Base-by-base conservation (phyloP, 306 rosid genomes). In the Cicer arietinum region DNA sequence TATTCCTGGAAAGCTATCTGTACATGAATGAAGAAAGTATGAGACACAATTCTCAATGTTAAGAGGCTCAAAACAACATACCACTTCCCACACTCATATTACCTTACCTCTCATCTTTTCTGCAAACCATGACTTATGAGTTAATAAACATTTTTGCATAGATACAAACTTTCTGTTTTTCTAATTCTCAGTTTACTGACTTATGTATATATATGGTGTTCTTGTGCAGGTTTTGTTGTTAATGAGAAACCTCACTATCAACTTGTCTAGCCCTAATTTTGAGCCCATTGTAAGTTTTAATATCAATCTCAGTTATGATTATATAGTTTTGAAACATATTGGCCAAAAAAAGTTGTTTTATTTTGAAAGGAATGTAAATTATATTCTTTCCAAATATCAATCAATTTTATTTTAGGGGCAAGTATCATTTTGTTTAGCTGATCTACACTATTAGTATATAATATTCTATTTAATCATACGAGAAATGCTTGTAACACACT, bases 171-270 rank as follows among this genome's bases (percentile, higher is more conserved):
- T 40, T 42, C 46, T 35, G 11, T 7, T 25, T 41, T 56, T 69
- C 50, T 8, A 25, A 11, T 75, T 69, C 67, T 44, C 8, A 41
- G 63, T 42, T 76, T 43, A 52, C 73, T 77, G 44, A 47, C 43
- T 44, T 20, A 20, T 20, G 43, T 53, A 35, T 60, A 30, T 30
- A 35, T 66, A 79, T 80, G 81, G 72, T 74, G 54, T 78, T 41
- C 54, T 53, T 80, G 53, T 85, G 91, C 89, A 92, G 98, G 94
- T 92, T 80, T 79, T 92, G 88, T 79, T 92, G 86, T 80, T 92
- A 72, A 92, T 90, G 98, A 84, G 85, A 84, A 92, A 92, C 78
- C 98, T 92, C 88, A 86, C 86, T 56, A 17, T 88, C 79, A 92
- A 92, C 82, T 77, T 92, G 86, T 82, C 92, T 61, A 85, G 81